Percentiles rank a stretch among this genome's conserved stretches.
Evolutionary conservation across 768 basidiomycete species (phyloP).

Genomic region (Pulveroboletus sp.): DNA sequence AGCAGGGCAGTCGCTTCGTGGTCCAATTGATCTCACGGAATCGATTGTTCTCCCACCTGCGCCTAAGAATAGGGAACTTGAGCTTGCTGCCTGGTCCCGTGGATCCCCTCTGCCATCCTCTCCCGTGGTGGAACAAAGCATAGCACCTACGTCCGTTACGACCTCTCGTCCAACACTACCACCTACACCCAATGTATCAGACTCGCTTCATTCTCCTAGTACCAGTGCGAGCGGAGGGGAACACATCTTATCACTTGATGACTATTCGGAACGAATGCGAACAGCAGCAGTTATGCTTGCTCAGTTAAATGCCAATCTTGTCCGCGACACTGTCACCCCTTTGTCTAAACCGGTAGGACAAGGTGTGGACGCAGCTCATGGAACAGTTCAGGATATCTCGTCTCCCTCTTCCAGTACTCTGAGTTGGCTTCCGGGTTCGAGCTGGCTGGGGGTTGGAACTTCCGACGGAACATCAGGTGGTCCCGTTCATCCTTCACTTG

Average conservation of each 20-base stretch:
- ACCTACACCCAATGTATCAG: background rate
- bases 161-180: constrained; percentile 4
- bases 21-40: constrained; percentile 75
- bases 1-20: constrained; percentile 63
- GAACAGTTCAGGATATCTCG: constrained; percentile 8
- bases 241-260: constrained; percentile 73
- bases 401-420: constrained; percentile 30
- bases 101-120: constrained; percentile 47
- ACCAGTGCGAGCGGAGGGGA: constrained; percentile 6
- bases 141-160: constrained; percentile 12
- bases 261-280: constrained; percentile 98
- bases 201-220: constrained; percentile 3
- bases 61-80: constrained; percentile 86
- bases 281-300: constrained; percentile 98
- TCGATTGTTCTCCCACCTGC: constrained; percentile 76
- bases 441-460: constrained; percentile 38
- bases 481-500: constrained; percentile 31
- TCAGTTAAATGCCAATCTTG: constrained; percentile 82
- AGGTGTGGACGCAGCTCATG: constrained; percentile 1
- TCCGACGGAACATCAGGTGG: constrained; percentile 21
- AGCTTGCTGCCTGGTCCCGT: constrained; percentile 78
- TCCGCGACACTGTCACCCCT: constrained; percentile 45
- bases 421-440: constrained; percentile 53
- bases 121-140: constrained; percentile 37
- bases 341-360: constrained; percentile 12